Evolutionary conservation across 495 filamentous ascomycete species (phyloP).

Genomic region (Penicillium silybi): DNA sequence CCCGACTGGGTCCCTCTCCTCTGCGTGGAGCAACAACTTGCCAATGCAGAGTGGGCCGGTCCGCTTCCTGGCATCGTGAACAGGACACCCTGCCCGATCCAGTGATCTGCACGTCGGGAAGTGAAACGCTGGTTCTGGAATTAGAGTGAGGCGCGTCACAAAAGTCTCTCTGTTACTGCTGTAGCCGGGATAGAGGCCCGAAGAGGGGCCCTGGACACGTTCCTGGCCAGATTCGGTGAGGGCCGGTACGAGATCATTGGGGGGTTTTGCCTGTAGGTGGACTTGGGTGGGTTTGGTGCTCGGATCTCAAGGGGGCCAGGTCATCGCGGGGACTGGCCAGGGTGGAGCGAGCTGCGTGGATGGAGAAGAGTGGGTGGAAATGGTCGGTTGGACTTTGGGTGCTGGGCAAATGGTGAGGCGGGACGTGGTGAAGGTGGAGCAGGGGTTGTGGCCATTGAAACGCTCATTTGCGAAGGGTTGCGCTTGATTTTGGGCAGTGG

Average conservation of each 20-base stretch:
- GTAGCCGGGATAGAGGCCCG: neutral
- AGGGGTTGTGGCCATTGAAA: neutral
- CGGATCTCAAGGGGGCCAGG: conserved; percentile 26
- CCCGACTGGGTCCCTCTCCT: conserved; percentile 4
- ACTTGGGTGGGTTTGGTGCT: neutral
- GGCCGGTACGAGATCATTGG: conserved; percentile 8
- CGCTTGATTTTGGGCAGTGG: neutral
- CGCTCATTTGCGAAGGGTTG: neutral
- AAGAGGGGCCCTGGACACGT: conserved; percentile 2
- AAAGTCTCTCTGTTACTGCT: neutral
- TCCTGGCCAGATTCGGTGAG: conserved; percentile 22
- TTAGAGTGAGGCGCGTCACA: neutral
- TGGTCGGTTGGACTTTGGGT: neutral
- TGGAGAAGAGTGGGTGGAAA: conserved; percentile 7
- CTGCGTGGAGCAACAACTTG: neutral
- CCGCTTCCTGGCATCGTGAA: neutral
- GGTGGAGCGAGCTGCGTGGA: conserved; percentile 9
- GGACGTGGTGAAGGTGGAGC: conserved; percentile 1
- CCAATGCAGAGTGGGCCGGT: neutral
- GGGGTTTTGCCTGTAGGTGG: neutral
- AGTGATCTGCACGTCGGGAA: conserved; percentile 17
- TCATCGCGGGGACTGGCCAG: conserved; percentile 33
- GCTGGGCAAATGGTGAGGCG: conserved; percentile 5
- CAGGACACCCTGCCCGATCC: conserved; percentile 8
- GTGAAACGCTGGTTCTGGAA: conserved; percentile 8